Conservation (phyloP, 1,139 yeast genomes). For the Lodderomyces pseudojiufengensis region DNA sequence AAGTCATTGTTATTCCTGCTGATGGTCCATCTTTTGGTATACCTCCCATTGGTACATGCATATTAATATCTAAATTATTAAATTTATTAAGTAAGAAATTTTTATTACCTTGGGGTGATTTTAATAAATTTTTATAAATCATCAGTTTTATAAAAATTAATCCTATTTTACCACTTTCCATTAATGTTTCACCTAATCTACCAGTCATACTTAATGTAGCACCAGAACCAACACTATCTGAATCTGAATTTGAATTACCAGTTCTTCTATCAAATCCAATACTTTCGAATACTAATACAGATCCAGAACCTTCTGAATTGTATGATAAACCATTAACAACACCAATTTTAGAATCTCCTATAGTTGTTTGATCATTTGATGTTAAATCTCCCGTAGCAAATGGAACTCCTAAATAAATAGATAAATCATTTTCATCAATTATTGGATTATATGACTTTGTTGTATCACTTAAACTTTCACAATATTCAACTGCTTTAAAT, state of each 20-base stretch:
- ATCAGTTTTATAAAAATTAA: slow-evolving; percentile 69
- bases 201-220: slow-evolving; percentile 70
- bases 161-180: slow-evolving; percentile 82
- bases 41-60: slow-evolving; percentile 90
- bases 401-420: slow-evolving; percentile 54
- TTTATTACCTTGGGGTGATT: slow-evolving; percentile 16
- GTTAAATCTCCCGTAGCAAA: slow-evolving; percentile 22
- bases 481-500: slow-evolving; percentile 75
- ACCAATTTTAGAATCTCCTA: slow-evolving; percentile 51
- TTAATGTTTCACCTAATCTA: slow-evolving; percentile 74
- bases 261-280: slow-evolving; percentile 54
- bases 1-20: slow-evolving; percentile 88
- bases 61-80: slow-evolving; percentile 61
- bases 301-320: slow-evolving; percentile 85
- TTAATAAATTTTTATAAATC: slow-evolving; percentile 32
- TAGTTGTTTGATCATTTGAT: slow-evolving; percentile 13
- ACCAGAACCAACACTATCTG: slow-evolving; percentile 17
- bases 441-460: slow-evolving; percentile 26
- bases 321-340: slow-evolving; percentile 90
- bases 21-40: slow-evolving; percentile 90
- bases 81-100: slow-evolving; percentile 36
- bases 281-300: slow-evolving; percentile 77
- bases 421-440: slow-evolving; percentile 43
- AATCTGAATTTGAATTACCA: slow-evolving; percentile 23
- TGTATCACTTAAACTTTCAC: slow-evolving; percentile 33